Percentiles rank a stretch among this genome's conserved stretches.
Evolutionary conservation across 2,329 filamentous ascomycete species (phyloP).

Genomic region (Coniella vitis): DNA sequence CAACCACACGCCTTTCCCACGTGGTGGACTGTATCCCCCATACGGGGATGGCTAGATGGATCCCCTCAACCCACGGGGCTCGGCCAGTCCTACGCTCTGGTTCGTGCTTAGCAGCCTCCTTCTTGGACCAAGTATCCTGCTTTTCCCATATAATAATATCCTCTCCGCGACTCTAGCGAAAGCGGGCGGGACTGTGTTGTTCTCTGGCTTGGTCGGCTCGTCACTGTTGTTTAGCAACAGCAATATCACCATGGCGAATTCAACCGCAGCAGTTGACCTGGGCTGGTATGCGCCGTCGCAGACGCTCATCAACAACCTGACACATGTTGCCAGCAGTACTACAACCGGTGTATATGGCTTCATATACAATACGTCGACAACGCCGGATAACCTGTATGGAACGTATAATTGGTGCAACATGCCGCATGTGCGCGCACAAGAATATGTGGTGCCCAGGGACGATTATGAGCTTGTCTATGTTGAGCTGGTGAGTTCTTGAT

Average conservation of each 20-base stretch:
- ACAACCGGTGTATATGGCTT: constrained; percentile 62
- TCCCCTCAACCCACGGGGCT: not conserved
- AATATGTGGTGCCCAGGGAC: constrained; percentile 50
- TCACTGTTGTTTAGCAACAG: not conserved
- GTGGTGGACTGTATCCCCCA: constrained; percentile 7
- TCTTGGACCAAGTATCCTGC: not conserved
- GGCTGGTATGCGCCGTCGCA: constrained; percentile 23
- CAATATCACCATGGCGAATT: not conserved
- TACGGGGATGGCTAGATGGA: constrained; percentile 13
- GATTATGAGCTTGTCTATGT: constrained; percentile 68
- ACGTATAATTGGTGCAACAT: constrained; percentile 82
- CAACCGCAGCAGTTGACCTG: constrained; percentile 16
- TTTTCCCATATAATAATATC: too few relatives aligned
- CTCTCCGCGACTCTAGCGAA: too few relatives aligned
- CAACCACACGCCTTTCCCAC: not conserved
- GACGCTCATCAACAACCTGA: constrained; percentile 25
- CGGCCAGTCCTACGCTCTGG: not conserved
- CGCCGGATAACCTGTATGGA: constrained; percentile 50
- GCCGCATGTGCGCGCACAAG: constrained; percentile 66
- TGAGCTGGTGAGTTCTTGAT: constrained; percentile 52
- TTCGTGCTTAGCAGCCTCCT: constrained; percentile 2
- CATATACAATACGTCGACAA: constrained; percentile 60
- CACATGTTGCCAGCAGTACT: constrained; percentile 16
- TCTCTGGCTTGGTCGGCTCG: not conserved
- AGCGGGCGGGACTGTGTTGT: not conserved